phyloP scores from a whole-genome alignment of 768 basidiomycete genomes.

The Amanita brunnescens region DNA sequence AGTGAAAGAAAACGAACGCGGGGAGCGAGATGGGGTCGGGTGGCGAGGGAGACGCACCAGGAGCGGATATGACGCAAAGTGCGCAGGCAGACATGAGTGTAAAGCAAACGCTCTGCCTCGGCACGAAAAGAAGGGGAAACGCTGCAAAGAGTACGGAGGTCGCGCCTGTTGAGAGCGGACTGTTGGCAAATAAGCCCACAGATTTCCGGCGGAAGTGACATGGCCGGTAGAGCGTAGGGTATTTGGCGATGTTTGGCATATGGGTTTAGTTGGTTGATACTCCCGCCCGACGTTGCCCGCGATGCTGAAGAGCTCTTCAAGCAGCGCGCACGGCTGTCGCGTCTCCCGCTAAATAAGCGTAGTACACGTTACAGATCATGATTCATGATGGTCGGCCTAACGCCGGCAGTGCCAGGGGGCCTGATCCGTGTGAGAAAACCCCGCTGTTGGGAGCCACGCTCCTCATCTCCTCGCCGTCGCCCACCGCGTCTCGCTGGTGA shows the following conservation, averaged over 20 bases:
- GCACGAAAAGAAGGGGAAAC: slow-evolving; percentile 16
- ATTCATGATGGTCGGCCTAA: slow-evolving; percentile 2
- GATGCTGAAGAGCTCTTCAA: no score
- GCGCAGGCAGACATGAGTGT: slow-evolving; percentile 10
- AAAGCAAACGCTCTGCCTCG: slow-evolving; percentile 18
- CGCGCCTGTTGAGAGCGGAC: slow-evolving; percentile 3
- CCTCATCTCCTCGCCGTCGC: background rate
- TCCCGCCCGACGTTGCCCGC: no score
- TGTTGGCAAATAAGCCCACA: slow-evolving; percentile 17
- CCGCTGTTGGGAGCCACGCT: slow-evolving; percentile 8
- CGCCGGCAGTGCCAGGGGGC: slow-evolving; percentile 3
- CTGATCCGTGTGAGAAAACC: background rate
- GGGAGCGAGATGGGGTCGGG: slow-evolving; percentile 12
- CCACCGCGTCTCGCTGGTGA: background rate
- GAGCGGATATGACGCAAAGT: slow-evolving; percentile 12
- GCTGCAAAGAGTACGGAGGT: slow-evolving; percentile 13
- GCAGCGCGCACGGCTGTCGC: no score
- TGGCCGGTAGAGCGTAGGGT: background rate
- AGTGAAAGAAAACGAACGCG: slow-evolving; percentile 11
- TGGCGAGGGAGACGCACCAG: slow-evolving; percentile 13
- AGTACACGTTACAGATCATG: slow-evolving; percentile 2
- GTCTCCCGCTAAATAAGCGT: background rate
- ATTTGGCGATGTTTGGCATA: slow-evolving; percentile 1
- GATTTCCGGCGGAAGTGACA: slow-evolving; percentile 14
- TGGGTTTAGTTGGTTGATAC: background rate